Evolutionary conservation across 139 green algal species (phyloP).

Genomic region (Coelastrella sp.): DNA sequence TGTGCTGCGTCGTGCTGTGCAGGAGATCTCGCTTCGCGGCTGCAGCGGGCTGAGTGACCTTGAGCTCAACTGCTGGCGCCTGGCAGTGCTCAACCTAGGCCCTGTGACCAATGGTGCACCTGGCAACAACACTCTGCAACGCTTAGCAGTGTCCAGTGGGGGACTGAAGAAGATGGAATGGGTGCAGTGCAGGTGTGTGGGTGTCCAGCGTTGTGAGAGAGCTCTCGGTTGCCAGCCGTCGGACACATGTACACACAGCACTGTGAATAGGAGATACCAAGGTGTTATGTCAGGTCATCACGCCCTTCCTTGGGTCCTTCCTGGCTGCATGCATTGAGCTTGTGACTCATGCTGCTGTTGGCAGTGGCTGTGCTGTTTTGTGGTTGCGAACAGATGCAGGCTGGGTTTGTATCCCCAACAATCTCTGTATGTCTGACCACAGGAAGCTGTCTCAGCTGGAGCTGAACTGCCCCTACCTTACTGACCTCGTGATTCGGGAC

Average conservation of each 20-base stretch:
- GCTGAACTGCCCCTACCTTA: constrained; percentile 17
- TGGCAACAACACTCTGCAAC: background rate
- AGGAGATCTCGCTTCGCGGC: constrained; percentile 37
- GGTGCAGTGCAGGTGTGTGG: constrained; percentile 34
- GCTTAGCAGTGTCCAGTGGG: background rate
- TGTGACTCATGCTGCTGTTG: background rate
- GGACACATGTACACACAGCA: too few species aligned
- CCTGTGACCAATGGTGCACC: background rate
- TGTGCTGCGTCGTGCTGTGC: background rate
- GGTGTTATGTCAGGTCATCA: too few species aligned
- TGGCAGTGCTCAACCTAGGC: background rate
- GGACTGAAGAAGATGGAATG: constrained; percentile 20
- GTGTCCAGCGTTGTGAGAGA: too few species aligned
- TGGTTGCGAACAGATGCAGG: background rate
- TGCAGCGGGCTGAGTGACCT: constrained; percentile 10
- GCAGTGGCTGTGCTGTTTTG: background rate
- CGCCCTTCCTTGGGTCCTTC: too few species aligned
- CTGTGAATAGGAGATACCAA: too few species aligned
- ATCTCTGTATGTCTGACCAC: background rate
- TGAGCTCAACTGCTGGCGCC: constrained; percentile 25
- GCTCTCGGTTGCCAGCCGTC: too few species aligned
- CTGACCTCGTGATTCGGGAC: constrained; percentile 23
- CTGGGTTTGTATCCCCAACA: too few species aligned
- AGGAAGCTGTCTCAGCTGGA: constrained; percentile 39
- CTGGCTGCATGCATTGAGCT: too few species aligned